Evolutionary conservation across 2,329 filamentous ascomycete genomes (phyloP), one percentile per base, ranked within the genome.

Genomic region (Aspergillus latus): DNA sequence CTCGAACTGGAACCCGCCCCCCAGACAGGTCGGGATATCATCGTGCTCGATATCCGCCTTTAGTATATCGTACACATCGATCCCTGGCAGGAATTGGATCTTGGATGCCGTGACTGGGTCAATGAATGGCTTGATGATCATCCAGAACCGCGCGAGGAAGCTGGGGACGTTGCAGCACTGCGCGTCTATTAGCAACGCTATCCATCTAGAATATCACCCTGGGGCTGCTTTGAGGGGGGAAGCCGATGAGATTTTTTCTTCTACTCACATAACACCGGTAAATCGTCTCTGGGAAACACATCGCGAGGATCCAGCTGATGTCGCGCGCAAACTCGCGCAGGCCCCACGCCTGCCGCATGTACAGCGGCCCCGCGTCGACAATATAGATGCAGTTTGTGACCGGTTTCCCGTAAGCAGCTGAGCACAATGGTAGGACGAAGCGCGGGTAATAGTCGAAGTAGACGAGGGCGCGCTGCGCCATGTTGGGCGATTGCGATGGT

Each of bases 221-320:
- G 21, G 21, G 21, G 21, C 21, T 21, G 21, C 21, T 21, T 21
- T 21, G 21, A 21, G 21, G 21, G 21, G 21, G 21, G 21, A 21
- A 21, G 21, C 21, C 21, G 21, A 21, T 21, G 21, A 21, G 21
- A 21, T 21, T 21, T 21, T 21, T 21, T 21, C 21, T 21, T 21
- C 21, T 21, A 59, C 62, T 37, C 37, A 65, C 64, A 45, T 62
- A 63, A 7, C 66, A 56, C 26, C 49, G 47, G 32, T 64, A 45
- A 32, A 68, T 65, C 0, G 61, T 68, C 29, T 69, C 66, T 0
- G 67, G 66, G 53, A 66, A 69, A 34, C 66, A 68, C 4, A 63
- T 69, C 44, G 63, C 54, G 5, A 69, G n/a, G 1, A 69, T 43
- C 61, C 59, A 60, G 44, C 63, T 67, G 9, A 64, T 59, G 15